A percentile compares a stretch with the other conserved stretches of the same genome.
phyloP scores from a whole-genome alignment of 179 eudicot genomes.

The Sideroxylon spinosum region DNA sequence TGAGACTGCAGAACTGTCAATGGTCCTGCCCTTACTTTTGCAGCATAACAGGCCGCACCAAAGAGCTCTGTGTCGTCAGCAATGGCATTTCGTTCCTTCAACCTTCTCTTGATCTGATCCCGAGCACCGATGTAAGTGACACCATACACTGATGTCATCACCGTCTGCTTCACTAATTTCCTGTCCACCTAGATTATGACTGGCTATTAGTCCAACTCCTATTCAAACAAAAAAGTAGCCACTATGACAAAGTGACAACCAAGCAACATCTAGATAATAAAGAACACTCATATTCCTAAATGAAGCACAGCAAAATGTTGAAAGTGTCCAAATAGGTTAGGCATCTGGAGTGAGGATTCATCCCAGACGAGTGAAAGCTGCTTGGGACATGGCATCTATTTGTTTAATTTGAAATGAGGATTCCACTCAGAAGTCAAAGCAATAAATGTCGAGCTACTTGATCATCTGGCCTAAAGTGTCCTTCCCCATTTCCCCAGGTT shows the following conservation, averaged over 20 bases:
- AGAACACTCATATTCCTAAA: neutral
- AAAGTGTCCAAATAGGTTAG: too few species aligned
- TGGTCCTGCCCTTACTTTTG: constrained; percentile 51
- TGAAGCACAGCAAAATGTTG: neutral
- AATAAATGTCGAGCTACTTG: neutral
- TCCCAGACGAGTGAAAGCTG: neutral
- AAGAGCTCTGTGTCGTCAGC: constrained; percentile 59
- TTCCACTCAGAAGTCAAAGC: constrained; percentile 3
- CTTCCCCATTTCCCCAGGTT: neutral
- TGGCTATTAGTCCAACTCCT: constrained; percentile 11
- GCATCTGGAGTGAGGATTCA: too few species aligned
- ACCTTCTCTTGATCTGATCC: constrained; percentile 87
- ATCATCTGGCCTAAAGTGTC: neutral
- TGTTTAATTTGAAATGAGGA: neutral
- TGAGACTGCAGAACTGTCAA: neutral
- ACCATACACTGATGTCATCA: constrained; percentile 98
- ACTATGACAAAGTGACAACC: neutral
- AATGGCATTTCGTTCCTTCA: constrained; percentile 73
- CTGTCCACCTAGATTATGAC: constrained; percentile 69
- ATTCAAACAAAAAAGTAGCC: neutral
- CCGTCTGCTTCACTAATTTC: constrained; percentile 97
- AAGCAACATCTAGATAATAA: neutral
- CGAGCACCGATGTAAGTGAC: constrained; percentile 96
- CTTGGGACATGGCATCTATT: neutral
- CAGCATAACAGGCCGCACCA: constrained; percentile 88